These are phyloP conservation scores for Sherardia arvensis DNA, from an alignment of 257 asterid species.

Conservation along the genomic window DNA sequence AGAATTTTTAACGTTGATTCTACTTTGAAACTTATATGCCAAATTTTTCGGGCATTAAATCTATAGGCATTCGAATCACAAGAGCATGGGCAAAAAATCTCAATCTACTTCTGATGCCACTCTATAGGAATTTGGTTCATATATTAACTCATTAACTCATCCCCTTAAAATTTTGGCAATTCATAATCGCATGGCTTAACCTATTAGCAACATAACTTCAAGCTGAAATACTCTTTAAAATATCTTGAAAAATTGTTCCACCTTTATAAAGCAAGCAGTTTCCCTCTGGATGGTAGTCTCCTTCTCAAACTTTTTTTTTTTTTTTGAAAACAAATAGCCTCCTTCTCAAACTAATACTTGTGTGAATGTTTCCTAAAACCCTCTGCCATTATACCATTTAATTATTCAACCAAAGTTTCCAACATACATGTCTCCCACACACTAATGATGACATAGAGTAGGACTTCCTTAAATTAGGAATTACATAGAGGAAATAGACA, in stretches of 20 bases:
- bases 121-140: neutral
- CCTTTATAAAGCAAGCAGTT: neutral
- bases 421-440: neutral
- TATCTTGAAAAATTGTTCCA: neutral
- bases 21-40: too few relatives aligned
- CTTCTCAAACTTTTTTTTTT: neutral
- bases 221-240: neutral
- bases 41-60: neutral
- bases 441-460: neutral
- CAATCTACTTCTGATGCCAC: neutral
- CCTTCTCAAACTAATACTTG: too few relatives aligned
- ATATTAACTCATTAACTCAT: neutral
- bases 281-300: neutral
- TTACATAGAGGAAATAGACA: neutral
- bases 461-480: neutral
- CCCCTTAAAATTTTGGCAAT: neutral
- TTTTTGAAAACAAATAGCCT: too few relatives aligned
- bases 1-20: neutral
- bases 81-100: neutral
- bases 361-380: neutral
- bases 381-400: too few relatives aligned
- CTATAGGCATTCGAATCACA: neutral
- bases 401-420: neutral
- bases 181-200: neutral
- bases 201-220: neutral